Evolutionary conservation across 176 grass and related monocot genomes (phyloP).

Genomic region (Calamus simplicifolius): DNA sequence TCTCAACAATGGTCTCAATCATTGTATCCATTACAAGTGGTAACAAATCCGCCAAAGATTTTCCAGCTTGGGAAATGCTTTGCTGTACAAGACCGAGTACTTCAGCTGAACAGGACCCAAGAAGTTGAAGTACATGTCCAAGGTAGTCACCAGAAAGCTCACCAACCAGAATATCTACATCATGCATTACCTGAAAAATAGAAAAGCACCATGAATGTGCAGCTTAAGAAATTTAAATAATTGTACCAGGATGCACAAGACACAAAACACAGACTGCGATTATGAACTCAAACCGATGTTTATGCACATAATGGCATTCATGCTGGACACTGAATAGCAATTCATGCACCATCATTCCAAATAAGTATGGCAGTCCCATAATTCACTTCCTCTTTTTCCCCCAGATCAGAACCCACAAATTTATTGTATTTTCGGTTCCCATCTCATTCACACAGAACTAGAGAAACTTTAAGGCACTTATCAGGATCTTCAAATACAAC

Average conservation of each 20-base stretch:
- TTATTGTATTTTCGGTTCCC: too few relatives aligned
- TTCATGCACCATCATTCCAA: too few relatives aligned
- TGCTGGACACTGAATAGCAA: too few relatives aligned
- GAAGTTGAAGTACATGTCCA: slow-evolving; percentile 46
- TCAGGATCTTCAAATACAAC: too few relatives aligned
- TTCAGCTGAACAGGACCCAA: slow-evolving; percentile 63
- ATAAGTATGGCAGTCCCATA: too few relatives aligned
- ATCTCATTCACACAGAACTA: too few relatives aligned
- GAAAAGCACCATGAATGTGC: slow-evolving; percentile 4
- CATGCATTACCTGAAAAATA: slow-evolving; percentile 74
- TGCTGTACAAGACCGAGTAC: slow-evolving; percentile 65
- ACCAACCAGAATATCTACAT: slow-evolving; percentile 41
- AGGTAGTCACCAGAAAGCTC: slow-evolving; percentile 69
- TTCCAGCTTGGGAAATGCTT: slow-evolving; percentile 71
- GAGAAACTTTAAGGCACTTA: too few relatives aligned
- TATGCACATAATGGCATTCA: too few relatives aligned
- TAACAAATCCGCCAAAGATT: slow-evolving; percentile 58
- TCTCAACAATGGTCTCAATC: slow-evolving; percentile 83
- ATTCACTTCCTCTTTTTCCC: too few relatives aligned
- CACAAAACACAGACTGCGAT: not conserved
- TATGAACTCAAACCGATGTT: too few relatives aligned
- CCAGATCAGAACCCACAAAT: too few relatives aligned
- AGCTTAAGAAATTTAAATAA: not conserved
- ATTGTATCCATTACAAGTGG: slow-evolving; percentile 75
- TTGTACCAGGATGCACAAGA: not conserved